Base-by-base conservation (phyloP, 2,329 filamentous ascomycete genomes). In the Pyrenophora tritici-repentis region DNA sequence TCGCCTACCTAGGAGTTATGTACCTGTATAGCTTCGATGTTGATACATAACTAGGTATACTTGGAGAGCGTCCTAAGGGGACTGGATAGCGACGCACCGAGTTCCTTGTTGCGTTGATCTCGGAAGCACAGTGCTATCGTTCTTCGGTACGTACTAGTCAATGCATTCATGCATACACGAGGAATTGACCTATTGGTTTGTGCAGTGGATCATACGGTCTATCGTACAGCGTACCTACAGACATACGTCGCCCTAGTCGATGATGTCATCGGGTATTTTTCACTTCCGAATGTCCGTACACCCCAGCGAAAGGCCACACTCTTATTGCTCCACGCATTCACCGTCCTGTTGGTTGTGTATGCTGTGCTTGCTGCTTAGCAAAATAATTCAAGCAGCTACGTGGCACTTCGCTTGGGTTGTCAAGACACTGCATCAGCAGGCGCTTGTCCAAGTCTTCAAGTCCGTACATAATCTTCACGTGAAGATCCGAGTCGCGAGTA, bases 201-300 rank as follows among this genome's bases (percentile, higher is more conserved):
- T 4, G 13, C 39, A 5, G 42, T 32, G 5, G 53, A 65, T 37
- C 47, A 55, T 12, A 42, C 26, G 2, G 32, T 65, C 13, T 56
- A 39, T 48, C 33, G 50, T 13, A 49, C 53, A 20, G 45, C 55
- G 6, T 65, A 59, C 36, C n/a, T n/a, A n/a, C n/a, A n/a, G n/a
- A n/a, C n/a, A n/a, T n/a, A n/a, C n/a, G 20, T 63, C 14, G 60
- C 60, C 38, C 13, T 65, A 17, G 56, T 65, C 20, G 60, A 63
- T 22, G 62, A 63, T 42, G 18, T 65, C 2, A 20, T 65, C 10
- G 41, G 50, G 39, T 57, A n/a, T 2, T 37, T 63, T 44, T 34
- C 47, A n/a, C 48, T 53, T 24, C 60, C 62, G 22, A 42, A 59
- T 41, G 9, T 60, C n/a, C 42, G 45, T 14, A 55, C 50, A 1